Percentiles rank a stretch among this genome's conserved stretches.
These are phyloP conservation scores for Jamesozyma rosinii DNA, from an alignment of 805 yeast genomes.

Conservation along the genomic window DNA sequence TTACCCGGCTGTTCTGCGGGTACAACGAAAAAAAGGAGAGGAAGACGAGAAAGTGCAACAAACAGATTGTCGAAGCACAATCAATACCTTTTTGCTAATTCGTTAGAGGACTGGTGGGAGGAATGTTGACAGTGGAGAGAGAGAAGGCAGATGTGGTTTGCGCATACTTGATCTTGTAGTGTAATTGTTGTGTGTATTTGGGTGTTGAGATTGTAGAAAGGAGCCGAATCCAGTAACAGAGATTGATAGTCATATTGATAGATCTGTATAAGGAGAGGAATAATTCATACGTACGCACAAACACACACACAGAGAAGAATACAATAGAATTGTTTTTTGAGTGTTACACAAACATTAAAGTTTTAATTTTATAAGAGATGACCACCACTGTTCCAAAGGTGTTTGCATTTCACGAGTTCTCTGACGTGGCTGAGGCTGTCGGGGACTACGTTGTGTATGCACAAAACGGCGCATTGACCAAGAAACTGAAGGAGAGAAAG, in stretches of 20 bases:
- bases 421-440: constrained; percentile 90
- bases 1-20: background rate
- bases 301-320: no score
- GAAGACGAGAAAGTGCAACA: background rate
- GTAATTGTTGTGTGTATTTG: no score
- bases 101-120: background rate
- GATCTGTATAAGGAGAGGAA: no score
- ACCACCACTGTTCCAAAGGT: constrained; percentile 90
- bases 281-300: no score
- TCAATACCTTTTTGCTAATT: background rate
- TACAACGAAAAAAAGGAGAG: background rate
- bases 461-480: constrained; percentile 48
- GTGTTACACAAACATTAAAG: no score
- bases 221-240: no score
- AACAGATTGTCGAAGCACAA: background rate
- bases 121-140: no score
- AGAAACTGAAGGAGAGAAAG: constrained; percentile 15
- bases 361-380: constrained; percentile 46
- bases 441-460: constrained; percentile 90
- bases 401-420: constrained; percentile 82
- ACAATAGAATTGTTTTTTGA: no score
- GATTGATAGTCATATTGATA: no score
- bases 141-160: no score
- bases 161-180: no score
- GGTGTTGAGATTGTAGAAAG: no score